Percentiles rank a stretch among this genome's conserved stretches.
phyloP scores from a whole-genome alignment of 2,329 filamentous ascomycete genomes.

The Monosporascus sp. region DNA sequence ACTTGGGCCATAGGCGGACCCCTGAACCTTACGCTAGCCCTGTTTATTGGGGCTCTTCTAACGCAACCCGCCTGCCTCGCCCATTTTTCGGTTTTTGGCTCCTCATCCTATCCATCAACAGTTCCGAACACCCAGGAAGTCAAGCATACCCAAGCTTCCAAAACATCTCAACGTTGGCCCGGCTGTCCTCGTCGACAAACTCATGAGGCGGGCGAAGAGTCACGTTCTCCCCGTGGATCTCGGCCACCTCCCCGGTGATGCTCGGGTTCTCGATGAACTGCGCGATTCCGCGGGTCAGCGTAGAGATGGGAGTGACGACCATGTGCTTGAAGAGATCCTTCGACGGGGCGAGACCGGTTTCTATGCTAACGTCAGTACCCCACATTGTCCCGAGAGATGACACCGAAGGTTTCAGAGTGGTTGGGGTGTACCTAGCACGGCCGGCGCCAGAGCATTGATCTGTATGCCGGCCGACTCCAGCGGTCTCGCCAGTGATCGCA shows the following conservation, averaged over 20 bases:
- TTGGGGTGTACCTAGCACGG: constrained; percentile 37
- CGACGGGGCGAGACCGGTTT: constrained; percentile 41
- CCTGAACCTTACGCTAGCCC: no score
- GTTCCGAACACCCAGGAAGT: constrained; percentile 1
- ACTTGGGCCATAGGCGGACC: no score
- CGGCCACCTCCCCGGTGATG: constrained; percentile 41
- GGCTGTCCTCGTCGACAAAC: constrained; percentile 44
- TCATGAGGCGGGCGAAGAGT: constrained; percentile 40
- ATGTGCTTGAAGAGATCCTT: constrained; percentile 41
- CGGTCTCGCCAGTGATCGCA: constrained; percentile 39
- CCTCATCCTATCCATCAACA: no score
- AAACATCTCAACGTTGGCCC: constrained; percentile 42
- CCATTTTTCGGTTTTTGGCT: no score
- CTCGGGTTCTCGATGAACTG: constrained; percentile 35
- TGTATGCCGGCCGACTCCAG: constrained; percentile 38
- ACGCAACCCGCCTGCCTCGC: no score
- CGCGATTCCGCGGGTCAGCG: constrained; percentile 38
- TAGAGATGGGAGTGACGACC: constrained; percentile 47
- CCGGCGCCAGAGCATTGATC: constrained; percentile 47
- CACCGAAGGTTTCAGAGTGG: no score
- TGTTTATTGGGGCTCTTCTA: no score
- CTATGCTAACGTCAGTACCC: constrained; percentile 16
- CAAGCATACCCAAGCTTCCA: constrained; percentile 43
- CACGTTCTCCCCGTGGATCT: constrained; percentile 46
- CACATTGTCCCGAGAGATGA: no score